A percentile compares a stretch with the other conserved stretches of the same genome.
These are phyloP conservation scores for Asterochloris erici DNA, from an alignment of 139 green algal species.

Conservation along the genomic window DNA sequence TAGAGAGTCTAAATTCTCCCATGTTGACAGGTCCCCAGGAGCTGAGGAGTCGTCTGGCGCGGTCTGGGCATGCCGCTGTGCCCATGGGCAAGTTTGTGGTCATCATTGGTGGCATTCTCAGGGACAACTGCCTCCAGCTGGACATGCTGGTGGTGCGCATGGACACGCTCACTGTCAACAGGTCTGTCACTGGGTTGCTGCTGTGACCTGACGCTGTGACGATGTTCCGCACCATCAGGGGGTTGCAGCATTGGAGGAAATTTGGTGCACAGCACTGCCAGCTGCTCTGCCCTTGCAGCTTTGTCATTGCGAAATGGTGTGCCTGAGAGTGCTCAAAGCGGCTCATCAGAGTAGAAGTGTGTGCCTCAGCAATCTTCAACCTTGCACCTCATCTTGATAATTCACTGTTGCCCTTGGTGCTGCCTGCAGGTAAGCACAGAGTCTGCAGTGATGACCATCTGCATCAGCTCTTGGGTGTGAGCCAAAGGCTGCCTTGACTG, in stretches of 20 bases:
- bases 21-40: not conserved
- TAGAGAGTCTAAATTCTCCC: not conserved
- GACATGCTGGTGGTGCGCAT: constrained; percentile 16
- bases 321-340: not conserved
- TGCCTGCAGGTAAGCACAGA: not conserved
- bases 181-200: constrained; percentile 1
- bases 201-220: not conserved
- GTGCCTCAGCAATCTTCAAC: too few species aligned
- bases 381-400: not conserved
- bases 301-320: not conserved
- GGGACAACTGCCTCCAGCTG: constrained; percentile 3
- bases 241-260: not conserved
- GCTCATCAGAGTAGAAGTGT: not conserved
- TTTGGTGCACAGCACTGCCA: not conserved
- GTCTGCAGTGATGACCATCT: not conserved
- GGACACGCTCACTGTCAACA: constrained; percentile 8
- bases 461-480: not conserved
- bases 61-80: constrained; percentile 13
- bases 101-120: constrained; percentile 18
- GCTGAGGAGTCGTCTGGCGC: constrained; percentile 10
- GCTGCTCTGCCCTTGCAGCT: not conserved
- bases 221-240: too few species aligned
- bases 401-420: not conserved
- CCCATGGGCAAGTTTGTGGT: constrained; percentile 10
- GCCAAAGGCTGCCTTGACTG: not conserved